These are phyloP conservation scores for Mariannaea sp. DNA, from an alignment of 2,329 filamentous ascomycete species.

Conservation along the genomic window DNA sequence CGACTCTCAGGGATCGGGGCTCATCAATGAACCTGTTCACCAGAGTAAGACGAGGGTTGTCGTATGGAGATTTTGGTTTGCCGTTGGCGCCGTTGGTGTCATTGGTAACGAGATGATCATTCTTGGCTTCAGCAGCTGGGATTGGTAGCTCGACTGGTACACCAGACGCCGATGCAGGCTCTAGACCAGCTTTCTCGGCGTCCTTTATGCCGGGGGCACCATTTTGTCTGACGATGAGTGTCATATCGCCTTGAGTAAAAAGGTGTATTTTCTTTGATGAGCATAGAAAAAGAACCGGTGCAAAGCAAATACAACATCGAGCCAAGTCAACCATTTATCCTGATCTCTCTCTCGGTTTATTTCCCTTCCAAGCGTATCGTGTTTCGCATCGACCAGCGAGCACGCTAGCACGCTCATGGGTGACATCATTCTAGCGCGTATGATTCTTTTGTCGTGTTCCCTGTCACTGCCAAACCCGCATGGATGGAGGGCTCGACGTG, in stretches of 20 bases:
- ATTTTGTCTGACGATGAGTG: conserved; percentile 17
- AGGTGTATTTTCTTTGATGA: neutral
- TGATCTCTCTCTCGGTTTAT: neutral
- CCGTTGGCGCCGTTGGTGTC: conserved; percentile 26
- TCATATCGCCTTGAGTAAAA: conserved; percentile 14
- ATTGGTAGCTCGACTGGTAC: conserved; percentile 8
- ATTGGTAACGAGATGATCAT: conserved; percentile 10
- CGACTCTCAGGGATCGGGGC: conserved; percentile 41
- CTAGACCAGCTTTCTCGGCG: conserved; percentile 10
- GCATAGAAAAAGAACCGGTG: neutral
- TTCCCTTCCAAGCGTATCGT: conserved; percentile 14
- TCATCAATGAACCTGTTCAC: conserved; percentile 45
- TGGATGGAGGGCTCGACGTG: neutral
- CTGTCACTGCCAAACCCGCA: conserved; percentile 9
- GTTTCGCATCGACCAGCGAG: conserved; percentile 6
- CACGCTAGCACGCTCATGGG: conserved; percentile 26
- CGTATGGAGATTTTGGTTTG: conserved; percentile 27
- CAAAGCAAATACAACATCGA: neutral
- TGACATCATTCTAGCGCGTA: conserved; percentile 26
- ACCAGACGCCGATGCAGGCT: conserved; percentile 8
- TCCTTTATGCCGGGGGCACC: conserved; percentile 3
- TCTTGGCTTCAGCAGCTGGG: conserved; percentile 12
- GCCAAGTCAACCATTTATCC: conserved; percentile 21
- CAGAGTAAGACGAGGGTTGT: conserved; percentile 29
- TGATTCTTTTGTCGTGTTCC: neutral